A percentile compares a stretch with the other conserved stretches of the same genome.
These are phyloP conservation scores for Trichoderma erinaceum DNA, from an alignment of 495 filamentous ascomycete species.

Conservation along the genomic window DNA sequence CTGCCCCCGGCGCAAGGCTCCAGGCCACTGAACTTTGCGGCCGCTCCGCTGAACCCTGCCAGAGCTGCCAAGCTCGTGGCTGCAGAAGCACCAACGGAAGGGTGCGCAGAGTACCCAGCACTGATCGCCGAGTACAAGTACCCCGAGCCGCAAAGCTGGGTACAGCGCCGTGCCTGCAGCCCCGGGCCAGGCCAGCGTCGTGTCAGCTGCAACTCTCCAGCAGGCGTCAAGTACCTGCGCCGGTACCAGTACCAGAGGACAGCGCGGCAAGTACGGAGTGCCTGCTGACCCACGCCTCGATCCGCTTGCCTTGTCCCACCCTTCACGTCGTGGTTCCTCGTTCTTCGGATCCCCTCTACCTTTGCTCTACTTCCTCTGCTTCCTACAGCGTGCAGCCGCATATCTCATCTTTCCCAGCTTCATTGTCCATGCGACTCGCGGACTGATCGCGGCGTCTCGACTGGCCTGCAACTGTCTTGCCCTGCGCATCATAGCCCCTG, in stretches of 20 bases:
- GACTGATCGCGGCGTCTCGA: neutral
- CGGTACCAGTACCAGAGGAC: neutral
- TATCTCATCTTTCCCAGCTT: neutral
- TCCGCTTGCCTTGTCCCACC: slow-evolving; percentile 4
- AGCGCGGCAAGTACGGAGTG: slow-evolving; percentile 9
- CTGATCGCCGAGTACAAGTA: neutral
- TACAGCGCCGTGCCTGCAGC: neutral
- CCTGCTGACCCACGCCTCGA: slow-evolving; percentile 11
- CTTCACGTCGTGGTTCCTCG: neutral
- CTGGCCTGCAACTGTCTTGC: neutral
- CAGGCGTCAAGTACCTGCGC: neutral
- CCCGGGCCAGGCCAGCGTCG: neutral
- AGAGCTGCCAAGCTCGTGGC: neutral
- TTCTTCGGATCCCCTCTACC: neutral
- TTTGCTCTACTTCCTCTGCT: neutral
- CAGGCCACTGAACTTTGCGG: slow-evolving; percentile 11
- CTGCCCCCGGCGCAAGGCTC: neutral
- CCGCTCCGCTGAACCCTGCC: neutral
- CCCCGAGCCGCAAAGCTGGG: neutral
- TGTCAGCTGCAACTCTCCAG: neutral
- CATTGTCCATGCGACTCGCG: neutral
- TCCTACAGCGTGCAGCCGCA: neutral
- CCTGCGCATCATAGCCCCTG: neutral
- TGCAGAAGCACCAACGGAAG: neutral
- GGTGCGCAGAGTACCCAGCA: neutral